phyloP scores from a whole-genome alignment of 148 eudicot genomes.

The Nyssa sinensis region DNA sequence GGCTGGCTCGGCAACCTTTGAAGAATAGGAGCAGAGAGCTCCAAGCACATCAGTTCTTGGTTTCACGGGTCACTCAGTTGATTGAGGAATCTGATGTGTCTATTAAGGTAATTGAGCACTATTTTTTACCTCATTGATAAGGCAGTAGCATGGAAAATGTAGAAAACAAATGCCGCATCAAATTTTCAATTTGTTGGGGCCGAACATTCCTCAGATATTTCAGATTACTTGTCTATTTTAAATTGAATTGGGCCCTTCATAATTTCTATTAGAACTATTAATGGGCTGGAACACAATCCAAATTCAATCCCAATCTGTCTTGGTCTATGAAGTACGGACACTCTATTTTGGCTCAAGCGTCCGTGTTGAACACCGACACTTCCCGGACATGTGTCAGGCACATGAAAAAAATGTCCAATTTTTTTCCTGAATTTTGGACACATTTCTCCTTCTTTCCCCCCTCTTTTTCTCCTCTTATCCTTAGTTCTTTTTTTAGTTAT shows the following conservation, averaged over 20 bases:
- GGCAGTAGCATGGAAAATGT: background rate
- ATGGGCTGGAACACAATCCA: background rate
- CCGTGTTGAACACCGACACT: too few relatives aligned
- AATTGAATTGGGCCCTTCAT: too few relatives aligned
- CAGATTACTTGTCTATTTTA: background rate
- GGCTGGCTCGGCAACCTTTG: constrained; percentile 72
- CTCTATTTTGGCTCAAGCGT: too few relatives aligned
- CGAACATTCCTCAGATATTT: background rate
- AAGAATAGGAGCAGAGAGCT: constrained; percentile 50
- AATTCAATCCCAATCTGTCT: too few relatives aligned
- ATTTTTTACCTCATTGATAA: background rate
- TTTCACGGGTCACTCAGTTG: constrained; percentile 35
- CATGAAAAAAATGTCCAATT: too few relatives aligned
- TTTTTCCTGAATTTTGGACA: too few relatives aligned
- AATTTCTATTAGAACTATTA: background rate
- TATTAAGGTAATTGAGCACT: constrained; percentile 38
- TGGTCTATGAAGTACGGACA: too few relatives aligned
- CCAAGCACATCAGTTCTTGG: constrained; percentile 67
- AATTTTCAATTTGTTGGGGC: background rate
- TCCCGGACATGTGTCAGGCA: too few relatives aligned
- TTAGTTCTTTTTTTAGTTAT: too few relatives aligned
- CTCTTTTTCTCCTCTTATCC: too few relatives aligned
- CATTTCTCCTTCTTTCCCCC: too few relatives aligned
- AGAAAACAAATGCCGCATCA: background rate
- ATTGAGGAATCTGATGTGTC: constrained; percentile 40